A percentile compares a stretch with the other conserved stretches of the same genome.
phyloP scores from a whole-genome alignment of 2,329 filamentous ascomycete genomes.

The Alternaria sp. region DNA sequence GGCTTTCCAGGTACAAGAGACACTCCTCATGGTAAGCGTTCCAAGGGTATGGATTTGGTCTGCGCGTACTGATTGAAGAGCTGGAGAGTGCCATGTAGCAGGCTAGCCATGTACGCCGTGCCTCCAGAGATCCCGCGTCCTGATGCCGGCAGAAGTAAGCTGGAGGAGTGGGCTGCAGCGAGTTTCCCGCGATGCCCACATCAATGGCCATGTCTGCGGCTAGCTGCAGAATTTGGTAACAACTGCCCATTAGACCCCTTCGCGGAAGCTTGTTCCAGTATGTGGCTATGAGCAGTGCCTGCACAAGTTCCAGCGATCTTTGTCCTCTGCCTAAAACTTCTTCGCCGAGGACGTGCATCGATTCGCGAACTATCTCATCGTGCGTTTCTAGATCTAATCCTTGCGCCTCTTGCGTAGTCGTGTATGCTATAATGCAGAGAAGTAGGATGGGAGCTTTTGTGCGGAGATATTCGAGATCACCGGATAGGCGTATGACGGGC shows the following conservation, averaged over 20 bases:
- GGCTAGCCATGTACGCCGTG: conserved; percentile 39
- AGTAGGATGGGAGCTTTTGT: conserved; percentile 31
- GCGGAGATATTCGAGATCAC: conserved; percentile 22
- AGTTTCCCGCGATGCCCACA: conserved; percentile 32
- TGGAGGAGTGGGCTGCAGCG: conserved; percentile 29
- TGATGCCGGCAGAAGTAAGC: conserved; percentile 30
- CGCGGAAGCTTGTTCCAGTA: conserved; percentile 33
- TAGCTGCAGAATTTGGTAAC: conserved; percentile 35
- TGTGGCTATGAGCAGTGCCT: conserved; percentile 31
- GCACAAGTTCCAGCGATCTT: conserved; percentile 36
- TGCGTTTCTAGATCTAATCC: conserved; percentile 27
- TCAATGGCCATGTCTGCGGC: conserved; percentile 39
- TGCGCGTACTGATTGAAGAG: conserved; percentile 27
- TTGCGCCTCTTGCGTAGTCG: conserved; percentile 28
- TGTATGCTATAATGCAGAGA: conserved; percentile 26
- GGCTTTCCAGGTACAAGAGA: conserved; percentile 23
- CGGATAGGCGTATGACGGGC: conserved; percentile 24
- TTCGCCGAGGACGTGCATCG: conserved; percentile 29
- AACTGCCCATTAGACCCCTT: conserved; percentile 26
- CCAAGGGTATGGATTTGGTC: conserved; percentile 31
- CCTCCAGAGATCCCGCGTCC: conserved; percentile 27
- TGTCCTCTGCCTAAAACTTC: conserved; percentile 31
- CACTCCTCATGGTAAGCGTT: conserved; percentile 30
- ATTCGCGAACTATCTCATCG: conserved; percentile 33
- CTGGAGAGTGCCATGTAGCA: conserved; percentile 32